Base-by-base conservation (phyloP, 495 filamentous ascomycete species). In the Penicillium alfredii region DNA sequence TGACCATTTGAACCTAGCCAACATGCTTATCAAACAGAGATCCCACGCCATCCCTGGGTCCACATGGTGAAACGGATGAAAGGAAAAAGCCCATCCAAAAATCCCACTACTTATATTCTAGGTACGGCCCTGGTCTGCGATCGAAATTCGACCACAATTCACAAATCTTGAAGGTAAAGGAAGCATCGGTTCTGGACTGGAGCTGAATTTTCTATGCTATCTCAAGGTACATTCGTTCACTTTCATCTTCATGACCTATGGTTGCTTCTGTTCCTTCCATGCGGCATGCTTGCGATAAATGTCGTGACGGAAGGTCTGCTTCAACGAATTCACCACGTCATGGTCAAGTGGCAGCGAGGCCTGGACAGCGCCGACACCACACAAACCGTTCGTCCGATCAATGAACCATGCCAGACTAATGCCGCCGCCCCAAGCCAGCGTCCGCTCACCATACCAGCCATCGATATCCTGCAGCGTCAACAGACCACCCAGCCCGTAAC, bases 321-420 rank as follows among this genome's bases (percentile, higher is more conserved):
- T 72, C 38, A 70, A 26, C 4, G 45, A 42, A 12, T 14, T 12
- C 16, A 61, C 35, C 7, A 39, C n/a, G 0, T 42, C 42, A 5
- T 8, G 27, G 40, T 69, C 62, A 7, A 64, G 17, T 12, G 68
- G 65, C 28, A 70, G 38, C 20, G 49, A 18, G 11, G 60, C 47
- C 35, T 68, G 61, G 8, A 65, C 14, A 12, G 67, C 68, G 8
- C 51, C 61, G 9, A 70, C 27, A 12, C 57, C 66, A 38, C 69
- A 71, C 9, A 73, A 47, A 3, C 41, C 59, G 38, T 68, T 71
- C 51, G 62, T 62, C 14, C 61, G 64, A 45, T 73, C 68, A 40
- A 71, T 55, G 27, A 73, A 73, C 57, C 58, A 64, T 18, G 61
- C 29, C 15, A 66, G 46, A 2, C 63, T 66, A 31, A 47, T 32